phyloP scores from a whole-genome alignment of 257 asterid species.

The Solanum neorickii region DNA sequence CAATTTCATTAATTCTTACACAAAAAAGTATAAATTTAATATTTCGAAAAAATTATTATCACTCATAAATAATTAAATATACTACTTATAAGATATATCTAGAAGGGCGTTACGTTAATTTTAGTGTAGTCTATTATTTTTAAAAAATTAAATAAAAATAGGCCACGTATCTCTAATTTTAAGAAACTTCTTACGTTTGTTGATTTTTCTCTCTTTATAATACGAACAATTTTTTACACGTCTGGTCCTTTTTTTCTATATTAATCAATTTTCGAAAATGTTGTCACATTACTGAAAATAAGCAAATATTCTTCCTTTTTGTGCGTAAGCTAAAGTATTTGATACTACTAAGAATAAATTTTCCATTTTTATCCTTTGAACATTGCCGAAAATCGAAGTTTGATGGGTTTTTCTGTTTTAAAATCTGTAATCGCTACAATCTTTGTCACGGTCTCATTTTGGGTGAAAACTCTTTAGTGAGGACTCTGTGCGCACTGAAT shows the following conservation, averaged over 20 bases:
- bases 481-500: too few species aligned
- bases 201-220: background rate
- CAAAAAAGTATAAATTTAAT: background rate
- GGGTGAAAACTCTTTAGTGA: too few species aligned
- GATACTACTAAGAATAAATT: too few species aligned
- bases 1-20: background rate
- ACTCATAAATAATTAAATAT: background rate
- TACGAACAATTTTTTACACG: too few species aligned
- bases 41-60: background rate
- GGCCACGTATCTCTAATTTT: background rate
- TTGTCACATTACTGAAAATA: background rate
- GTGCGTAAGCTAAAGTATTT: background rate
- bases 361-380: background rate
- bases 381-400: background rate
- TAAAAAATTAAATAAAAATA: background rate
- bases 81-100: background rate
- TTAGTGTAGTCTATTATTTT: background rate
- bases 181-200: background rate
- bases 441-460: too few species aligned
- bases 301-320: background rate
- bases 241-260: background rate
- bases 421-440: too few species aligned
- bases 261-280: background rate
- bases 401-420: too few species aligned
- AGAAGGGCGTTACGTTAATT: background rate